These are phyloP conservation scores for Polygonum maritimum DNA, from an alignment of 148 eudicot species.

Conservation along the genomic window DNA sequence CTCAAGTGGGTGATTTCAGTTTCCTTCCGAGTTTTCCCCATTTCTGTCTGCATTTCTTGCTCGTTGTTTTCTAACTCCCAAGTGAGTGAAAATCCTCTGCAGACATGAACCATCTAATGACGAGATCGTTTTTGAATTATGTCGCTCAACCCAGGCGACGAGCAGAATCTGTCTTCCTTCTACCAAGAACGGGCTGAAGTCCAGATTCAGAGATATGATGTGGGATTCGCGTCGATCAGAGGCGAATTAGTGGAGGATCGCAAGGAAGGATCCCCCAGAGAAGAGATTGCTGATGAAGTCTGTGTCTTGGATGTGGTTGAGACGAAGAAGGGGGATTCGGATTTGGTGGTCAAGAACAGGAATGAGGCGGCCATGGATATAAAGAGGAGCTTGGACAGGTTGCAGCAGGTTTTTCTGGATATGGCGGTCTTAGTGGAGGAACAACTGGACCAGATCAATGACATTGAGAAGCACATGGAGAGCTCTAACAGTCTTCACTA, in stretches of 20 bases:
- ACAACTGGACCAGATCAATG: constrained; percentile 58
- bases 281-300: constrained; percentile 52
- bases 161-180: constrained; percentile 51
- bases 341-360: constrained; percentile 47
- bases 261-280: constrained; percentile 51
- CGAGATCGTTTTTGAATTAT: constrained; percentile 72
- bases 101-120: constrained; percentile 88
- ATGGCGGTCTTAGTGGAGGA: constrained; percentile 78
- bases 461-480: constrained; percentile 65
- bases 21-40: too few relatives aligned
- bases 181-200: constrained; percentile 58
- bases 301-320: constrained; percentile 25
- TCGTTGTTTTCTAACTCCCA: too few relatives aligned
- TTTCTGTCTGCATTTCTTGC: too few relatives aligned
- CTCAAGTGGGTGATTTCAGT: too few relatives aligned
- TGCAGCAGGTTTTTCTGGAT: constrained; percentile 82
- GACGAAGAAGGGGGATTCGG: constrained; percentile 4
- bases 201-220: constrained; percentile 50
- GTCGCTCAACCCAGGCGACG: constrained; percentile 41
- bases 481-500: constrained; percentile 40
- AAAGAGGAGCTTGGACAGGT: constrained; percentile 58
- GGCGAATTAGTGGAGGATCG: constrained; percentile 49
- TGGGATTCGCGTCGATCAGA: constrained; percentile 55
- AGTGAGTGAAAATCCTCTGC: too few relatives aligned
- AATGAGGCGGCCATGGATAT: constrained; percentile 63